phyloP scores from a whole-genome alignment of 2,329 filamentous ascomycete species.

The Phialophora verrucosa region DNA sequence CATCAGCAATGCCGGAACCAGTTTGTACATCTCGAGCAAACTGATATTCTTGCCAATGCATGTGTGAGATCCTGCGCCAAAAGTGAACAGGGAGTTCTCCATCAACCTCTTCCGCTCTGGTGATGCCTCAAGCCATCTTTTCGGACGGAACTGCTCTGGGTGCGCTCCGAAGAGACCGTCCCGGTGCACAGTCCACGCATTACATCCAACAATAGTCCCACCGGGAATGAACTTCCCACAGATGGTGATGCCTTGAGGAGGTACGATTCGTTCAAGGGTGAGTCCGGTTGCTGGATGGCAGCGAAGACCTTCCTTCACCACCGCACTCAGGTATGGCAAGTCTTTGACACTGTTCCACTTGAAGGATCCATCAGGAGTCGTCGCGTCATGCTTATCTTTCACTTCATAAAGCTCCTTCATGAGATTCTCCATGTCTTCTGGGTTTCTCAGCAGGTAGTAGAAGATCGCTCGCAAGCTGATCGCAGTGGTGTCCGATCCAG shows the following conservation, averaged over 20 bases:
- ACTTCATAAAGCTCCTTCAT: slow-evolving; percentile 43
- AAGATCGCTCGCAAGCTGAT: slow-evolving; percentile 74
- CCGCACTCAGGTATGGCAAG: slow-evolving; percentile 42
- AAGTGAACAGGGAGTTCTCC: slow-evolving; percentile 51
- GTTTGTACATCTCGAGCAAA: slow-evolving; percentile 40
- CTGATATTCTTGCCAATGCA: slow-evolving; percentile 41
- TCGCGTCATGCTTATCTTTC: slow-evolving; percentile 40
- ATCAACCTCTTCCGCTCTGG: slow-evolving; percentile 53
- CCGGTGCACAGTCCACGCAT: slow-evolving; percentile 50
- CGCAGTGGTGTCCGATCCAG: slow-evolving; percentile 78
- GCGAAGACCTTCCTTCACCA: slow-evolving; percentile 47
- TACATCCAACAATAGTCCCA: slow-evolving; percentile 30
- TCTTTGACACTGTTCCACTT: slow-evolving; percentile 57
- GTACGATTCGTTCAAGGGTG: slow-evolving; percentile 39
- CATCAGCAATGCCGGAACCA: slow-evolving; percentile 37
- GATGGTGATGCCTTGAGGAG: slow-evolving; percentile 28
- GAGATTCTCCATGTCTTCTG: slow-evolving; percentile 40
- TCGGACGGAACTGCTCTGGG: slow-evolving; percentile 56
- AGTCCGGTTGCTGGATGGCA: slow-evolving; percentile 38
- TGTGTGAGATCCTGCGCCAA: slow-evolving; percentile 59
- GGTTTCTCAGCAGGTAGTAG: slow-evolving; percentile 73
- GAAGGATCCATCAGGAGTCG: slow-evolving; percentile 1
- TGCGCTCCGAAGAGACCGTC: slow-evolving; percentile 50
- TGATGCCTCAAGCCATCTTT: slow-evolving; percentile 68
- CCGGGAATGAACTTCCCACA: slow-evolving; percentile 28